These are phyloP conservation scores for Aureobasidium sp. DNA, from an alignment of 2,329 filamentous ascomycete genomes.

Conservation along the genomic window DNA sequence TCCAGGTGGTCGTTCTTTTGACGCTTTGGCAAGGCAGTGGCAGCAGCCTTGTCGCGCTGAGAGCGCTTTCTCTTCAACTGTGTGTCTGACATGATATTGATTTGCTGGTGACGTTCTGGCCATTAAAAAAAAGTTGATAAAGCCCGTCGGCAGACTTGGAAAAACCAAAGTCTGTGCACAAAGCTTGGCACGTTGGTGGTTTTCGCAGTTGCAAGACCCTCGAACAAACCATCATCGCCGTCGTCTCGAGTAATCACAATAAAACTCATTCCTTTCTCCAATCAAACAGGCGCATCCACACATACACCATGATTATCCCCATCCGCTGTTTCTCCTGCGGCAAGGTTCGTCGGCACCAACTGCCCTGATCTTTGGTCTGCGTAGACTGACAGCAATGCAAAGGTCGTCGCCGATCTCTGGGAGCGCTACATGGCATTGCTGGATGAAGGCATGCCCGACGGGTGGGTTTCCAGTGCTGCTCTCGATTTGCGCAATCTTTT, in stretches of 20 bases:
- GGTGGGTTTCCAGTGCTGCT: conserved; percentile 23
- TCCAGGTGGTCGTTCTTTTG: conserved; percentile 7
- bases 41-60: conserved; percentile 16
- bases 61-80: conserved; percentile 17
- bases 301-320: conserved; percentile 78
- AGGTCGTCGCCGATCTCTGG: conserved; percentile 98
- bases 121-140: not conserved
- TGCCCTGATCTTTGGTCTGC: not conserved
- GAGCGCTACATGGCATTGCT: conserved; percentile 88
- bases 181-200: conserved; percentile 2
- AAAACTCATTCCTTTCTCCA: not conserved
- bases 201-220: not conserved
- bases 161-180: too few relatives aligned
- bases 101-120: too few relatives aligned
- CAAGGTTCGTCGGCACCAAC: conserved; percentile 58
- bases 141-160: not conserved
- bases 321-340: conserved; percentile 98
- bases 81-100: conserved; percentile 1
- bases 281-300: not conserved
- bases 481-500: not conserved
- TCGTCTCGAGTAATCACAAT: not conserved
- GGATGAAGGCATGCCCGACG: conserved; percentile 52
- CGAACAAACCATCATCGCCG: not conserved
- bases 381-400: conserved; percentile 9
- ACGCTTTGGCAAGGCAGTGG: conserved; percentile 6